Conservation (phyloP, 192 early-diverging fungal genomes). For the Gryganskiella cystojenkinii region DNA sequence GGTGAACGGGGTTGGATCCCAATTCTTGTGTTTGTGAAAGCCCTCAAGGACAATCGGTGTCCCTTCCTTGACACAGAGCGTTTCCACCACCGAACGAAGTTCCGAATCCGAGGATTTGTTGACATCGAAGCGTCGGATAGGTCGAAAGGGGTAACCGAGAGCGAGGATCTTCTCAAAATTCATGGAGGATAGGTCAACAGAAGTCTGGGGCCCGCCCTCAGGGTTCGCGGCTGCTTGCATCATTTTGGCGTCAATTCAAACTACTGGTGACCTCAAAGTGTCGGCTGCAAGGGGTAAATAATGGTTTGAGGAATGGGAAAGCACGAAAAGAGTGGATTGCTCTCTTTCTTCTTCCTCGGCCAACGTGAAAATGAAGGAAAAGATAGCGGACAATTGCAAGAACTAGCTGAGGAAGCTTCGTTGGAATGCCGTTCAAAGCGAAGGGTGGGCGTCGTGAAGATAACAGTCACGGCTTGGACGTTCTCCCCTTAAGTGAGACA, state of each 20-base stretch:
- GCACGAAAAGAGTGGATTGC: too few relatives aligned
- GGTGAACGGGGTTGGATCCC: constrained; percentile 18
- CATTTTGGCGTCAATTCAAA: neutral
- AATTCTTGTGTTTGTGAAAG: constrained; percentile 22
- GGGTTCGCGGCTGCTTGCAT: constrained; percentile 19
- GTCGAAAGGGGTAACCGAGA: constrained; percentile 21
- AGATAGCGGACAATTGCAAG: too few relatives aligned
- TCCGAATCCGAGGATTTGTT: constrained; percentile 1
- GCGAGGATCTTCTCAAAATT: constrained; percentile 17
- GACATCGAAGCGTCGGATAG: constrained; percentile 19
- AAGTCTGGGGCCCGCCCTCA: constrained; percentile 2
- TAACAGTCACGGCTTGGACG: too few relatives aligned
- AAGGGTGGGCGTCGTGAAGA: too few relatives aligned
- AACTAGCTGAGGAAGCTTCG: too few relatives aligned
- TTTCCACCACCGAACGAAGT: constrained; percentile 21
- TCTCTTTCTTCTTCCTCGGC: too few relatives aligned
- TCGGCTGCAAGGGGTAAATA: neutral
- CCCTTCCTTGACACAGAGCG: constrained; percentile 9
- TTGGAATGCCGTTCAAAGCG: too few relatives aligned
- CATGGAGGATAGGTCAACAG: constrained; percentile 13
- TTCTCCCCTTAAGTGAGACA: too few relatives aligned
- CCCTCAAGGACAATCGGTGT: constrained; percentile 27
- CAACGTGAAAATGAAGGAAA: too few relatives aligned
- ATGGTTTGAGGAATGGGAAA: too few relatives aligned
- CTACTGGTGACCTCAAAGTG: neutral